Evolutionary conservation across 1,139 yeast genomes (phyloP).

Genomic region (Geotrichum histeridarum): DNA sequence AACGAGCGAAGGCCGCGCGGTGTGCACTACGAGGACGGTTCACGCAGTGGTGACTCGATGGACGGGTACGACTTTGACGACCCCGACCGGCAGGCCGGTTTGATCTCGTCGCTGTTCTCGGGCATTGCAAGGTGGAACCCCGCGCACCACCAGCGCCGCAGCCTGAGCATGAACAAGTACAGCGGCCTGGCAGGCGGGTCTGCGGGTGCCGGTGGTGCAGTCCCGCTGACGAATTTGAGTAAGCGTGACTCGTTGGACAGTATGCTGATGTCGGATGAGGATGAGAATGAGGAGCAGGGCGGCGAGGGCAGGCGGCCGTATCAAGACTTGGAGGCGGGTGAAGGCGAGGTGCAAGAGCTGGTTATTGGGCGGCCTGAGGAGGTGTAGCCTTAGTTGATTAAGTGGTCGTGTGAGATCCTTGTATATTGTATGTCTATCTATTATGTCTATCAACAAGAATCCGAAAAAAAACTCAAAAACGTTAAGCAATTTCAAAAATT

Average conservation of each 20-base stretch:
- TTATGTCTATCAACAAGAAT: background rate
- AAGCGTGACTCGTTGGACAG: constrained; percentile 13
- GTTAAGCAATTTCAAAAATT: background rate
- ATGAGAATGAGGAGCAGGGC: background rate
- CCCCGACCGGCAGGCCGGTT: constrained; percentile 11
- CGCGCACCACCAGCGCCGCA: constrained; percentile 7
- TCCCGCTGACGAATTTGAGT: constrained; percentile 1
- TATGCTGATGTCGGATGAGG: constrained; percentile 8
- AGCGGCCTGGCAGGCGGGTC: background rate
- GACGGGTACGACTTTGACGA: constrained; percentile 6
- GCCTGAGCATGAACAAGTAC: constrained; percentile 1
- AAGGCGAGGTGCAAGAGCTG: constrained; percentile 3
- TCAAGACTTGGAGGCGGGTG: background rate
- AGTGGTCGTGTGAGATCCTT: too few species aligned
- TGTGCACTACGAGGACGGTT: constrained; percentile 20
- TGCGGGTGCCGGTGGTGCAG: constrained; percentile 4
- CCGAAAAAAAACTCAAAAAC: background rate
- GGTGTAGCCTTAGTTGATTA: too few species aligned
- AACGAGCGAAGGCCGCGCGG: constrained; percentile 16
- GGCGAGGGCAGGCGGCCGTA: constrained; percentile 3
- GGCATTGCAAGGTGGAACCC: constrained; percentile 19
- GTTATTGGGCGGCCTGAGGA: constrained; percentile 3
- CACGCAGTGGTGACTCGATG: constrained; percentile 13
- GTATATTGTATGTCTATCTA: background rate
- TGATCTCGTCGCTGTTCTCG: constrained; percentile 12